Evolutionary conservation across 176 grass and related monocot genomes (phyloP).

Genomic region (Miscanthus lutarioriparius): DNA sequence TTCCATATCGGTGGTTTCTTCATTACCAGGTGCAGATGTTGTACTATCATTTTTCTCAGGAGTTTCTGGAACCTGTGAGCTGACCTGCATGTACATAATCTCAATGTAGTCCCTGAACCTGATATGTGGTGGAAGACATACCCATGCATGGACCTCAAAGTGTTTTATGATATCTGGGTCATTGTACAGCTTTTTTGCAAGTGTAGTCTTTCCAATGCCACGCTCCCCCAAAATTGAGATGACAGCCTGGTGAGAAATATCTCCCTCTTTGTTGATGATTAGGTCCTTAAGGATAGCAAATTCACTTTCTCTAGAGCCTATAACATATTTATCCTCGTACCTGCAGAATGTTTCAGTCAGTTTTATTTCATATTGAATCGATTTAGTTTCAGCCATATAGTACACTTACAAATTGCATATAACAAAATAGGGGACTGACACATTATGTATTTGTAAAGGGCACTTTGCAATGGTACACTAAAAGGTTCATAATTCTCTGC

Average conservation of each 20-base stretch:
- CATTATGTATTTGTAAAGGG: neutral
- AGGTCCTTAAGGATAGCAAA: conserved; percentile 41
- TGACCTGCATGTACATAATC: conserved; percentile 33
- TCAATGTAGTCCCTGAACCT: conserved; percentile 46
- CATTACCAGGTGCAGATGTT: neutral
- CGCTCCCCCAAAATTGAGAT: conserved; percentile 35
- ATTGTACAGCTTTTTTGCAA: conserved; percentile 41
- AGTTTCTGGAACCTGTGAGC: conserved; percentile 41
- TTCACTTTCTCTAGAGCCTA: conserved; percentile 39
- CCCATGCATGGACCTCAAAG: conserved; percentile 49
- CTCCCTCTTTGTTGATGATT: conserved; percentile 30
- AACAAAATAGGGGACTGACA: neutral
- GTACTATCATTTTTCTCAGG: neutral
- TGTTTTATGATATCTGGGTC: conserved; percentile 39
- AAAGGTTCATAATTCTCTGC: neutral
- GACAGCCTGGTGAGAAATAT: conserved; percentile 32
- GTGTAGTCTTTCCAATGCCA: conserved; percentile 50
- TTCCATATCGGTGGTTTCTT: conserved; percentile 28
- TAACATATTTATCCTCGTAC: conserved; percentile 38
- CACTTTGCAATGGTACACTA: neutral
- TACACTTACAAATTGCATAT: neutral
- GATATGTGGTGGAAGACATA: conserved; percentile 46
- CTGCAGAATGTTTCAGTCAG: conserved; percentile 20
- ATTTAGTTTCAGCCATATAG: neutral
- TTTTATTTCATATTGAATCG: neutral